Base-by-base conservation (phyloP, 2,329 filamentous ascomycete genomes). In the Ceratocystis papillata region DNA sequence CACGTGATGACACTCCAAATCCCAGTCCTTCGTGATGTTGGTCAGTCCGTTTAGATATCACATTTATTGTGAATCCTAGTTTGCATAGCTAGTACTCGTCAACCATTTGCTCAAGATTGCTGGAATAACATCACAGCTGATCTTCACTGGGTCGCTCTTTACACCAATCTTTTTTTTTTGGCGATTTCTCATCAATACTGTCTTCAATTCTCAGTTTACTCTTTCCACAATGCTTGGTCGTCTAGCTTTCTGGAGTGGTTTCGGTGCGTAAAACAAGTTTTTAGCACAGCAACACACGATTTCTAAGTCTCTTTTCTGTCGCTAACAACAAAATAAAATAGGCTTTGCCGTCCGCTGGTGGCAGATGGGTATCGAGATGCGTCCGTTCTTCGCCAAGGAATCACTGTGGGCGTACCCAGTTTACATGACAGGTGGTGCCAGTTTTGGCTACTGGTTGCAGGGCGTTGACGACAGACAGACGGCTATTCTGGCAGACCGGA, bases 281-380 rank as follows among this genome's bases (percentile, higher is more conserved):
- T 7, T 3, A 12, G 55, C 46, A 22, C 15, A 48, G 46, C 46
- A 48, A 10, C 17, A 22, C n/a, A 20, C 46, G 5, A 15, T 53
- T 22, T 15, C 8, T 1, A 22, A 53, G 22, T 15, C 8, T 53
- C 20, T 15, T 15, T 53, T 28, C 5, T 25, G 5, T 53, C 48
- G 10, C 48, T 53, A 53, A 53, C 15, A 15, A 8, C 17, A 33
- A 65, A 46, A 5, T 17, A 17, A n/a, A 12, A 63, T 63, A 99
- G 94, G 94, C 81, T 79, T 96, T 73, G 91, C 89, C 74, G 88
- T 92, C 74, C 89, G 93, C 72, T 84, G 94, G 77, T 96, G 92
- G 90, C 94, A 97, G 78, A 87, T 99, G 76, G 94, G 93, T 74
- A 94, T 99, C 76, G 91, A 99, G 80, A 96, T 96, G 91, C 90